Conservation (phyloP, 139 green algal genomes). For the Ulvella scutata region DNA sequence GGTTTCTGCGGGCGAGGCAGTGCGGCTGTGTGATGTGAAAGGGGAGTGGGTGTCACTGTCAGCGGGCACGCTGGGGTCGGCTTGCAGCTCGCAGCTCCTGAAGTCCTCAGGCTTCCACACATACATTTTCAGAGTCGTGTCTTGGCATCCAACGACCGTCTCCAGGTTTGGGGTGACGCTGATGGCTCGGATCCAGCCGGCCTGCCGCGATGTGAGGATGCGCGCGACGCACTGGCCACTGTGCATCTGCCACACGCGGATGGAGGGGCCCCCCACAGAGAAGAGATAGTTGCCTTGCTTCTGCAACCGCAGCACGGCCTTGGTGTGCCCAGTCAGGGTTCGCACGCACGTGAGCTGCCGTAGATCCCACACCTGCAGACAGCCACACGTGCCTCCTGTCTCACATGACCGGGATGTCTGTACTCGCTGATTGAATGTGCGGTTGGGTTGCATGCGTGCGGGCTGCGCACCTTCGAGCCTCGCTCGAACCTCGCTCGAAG, state of each 20-base stretch:
- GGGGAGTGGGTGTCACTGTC: too few relatives aligned
- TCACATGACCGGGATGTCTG: too few relatives aligned
- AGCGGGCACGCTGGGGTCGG: too few relatives aligned
- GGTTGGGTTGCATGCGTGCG: too few relatives aligned
- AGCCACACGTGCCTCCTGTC: too few relatives aligned
- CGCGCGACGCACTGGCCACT: slow-evolving; percentile 20
- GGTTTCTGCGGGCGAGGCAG: background rate
- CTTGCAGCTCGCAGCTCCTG: too few relatives aligned
- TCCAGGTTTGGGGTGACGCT: slow-evolving; percentile 2
- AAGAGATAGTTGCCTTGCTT: slow-evolving; percentile 30
- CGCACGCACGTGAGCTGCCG: slow-evolving; percentile 23
- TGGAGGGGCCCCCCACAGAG: slow-evolving; percentile 39
- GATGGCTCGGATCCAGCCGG: slow-evolving; percentile 23
- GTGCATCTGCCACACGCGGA: slow-evolving; percentile 57
- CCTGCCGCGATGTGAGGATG: slow-evolving; percentile 18
- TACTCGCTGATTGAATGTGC: too few relatives aligned
- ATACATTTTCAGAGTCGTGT: slow-evolving; percentile 28
- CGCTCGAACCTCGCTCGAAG: too few relatives aligned
- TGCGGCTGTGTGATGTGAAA: too few relatives aligned
- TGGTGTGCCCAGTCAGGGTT: slow-evolving; percentile 41
- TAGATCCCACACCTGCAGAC: slow-evolving; percentile 10
- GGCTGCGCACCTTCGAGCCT: too few relatives aligned
- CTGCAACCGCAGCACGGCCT: slow-evolving; percentile 47
- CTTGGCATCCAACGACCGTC: slow-evolving; percentile 21
- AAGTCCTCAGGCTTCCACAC: background rate